These are phyloP conservation scores for Cryptosporidium sp. DNA, from an alignment of 169 alveolate species.

Conservation along the genomic window DNA sequence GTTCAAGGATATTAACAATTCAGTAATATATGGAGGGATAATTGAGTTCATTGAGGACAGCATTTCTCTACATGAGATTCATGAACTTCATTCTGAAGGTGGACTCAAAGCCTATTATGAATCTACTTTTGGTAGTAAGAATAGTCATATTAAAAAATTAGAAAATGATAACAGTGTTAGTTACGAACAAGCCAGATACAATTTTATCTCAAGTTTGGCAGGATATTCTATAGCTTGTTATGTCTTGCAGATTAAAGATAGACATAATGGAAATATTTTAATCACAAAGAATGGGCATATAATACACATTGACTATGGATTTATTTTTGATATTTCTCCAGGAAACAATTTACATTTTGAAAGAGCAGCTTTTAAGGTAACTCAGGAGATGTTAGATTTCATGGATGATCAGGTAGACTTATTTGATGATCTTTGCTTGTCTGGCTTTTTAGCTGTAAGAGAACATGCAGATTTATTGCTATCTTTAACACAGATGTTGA, in stretches of 20 bases:
- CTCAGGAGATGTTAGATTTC: slow-evolving; percentile 95
- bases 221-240: slow-evolving; percentile 94
- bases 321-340: slow-evolving; percentile 95
- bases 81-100: slow-evolving; percentile 79
- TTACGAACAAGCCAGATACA: slow-evolving; percentile 89
- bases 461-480: slow-evolving; percentile 88
- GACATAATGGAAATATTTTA: slow-evolving; percentile 97
- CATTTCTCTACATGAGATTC: slow-evolving; percentile 86
- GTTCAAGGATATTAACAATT: slow-evolving; percentile 79
- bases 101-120: slow-evolving; percentile 77
- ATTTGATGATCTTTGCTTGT: slow-evolving; percentile 87
- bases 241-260: slow-evolving; percentile 92
- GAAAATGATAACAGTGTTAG: slow-evolving; percentile 71
- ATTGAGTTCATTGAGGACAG: slow-evolving; percentile 90
- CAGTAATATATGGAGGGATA: slow-evolving; percentile 89
- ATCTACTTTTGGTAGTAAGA: slow-evolving; percentile 18
- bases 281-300: slow-evolving; percentile 93
- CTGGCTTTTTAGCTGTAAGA: slow-evolving; percentile 91
- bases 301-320: slow-evolving; percentile 97
- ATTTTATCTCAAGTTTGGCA: slow-evolving; percentile 93
- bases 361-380: slow-evolving; percentile 95
- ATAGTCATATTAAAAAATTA: slow-evolving; percentile 11
- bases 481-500: slow-evolving; percentile 88
- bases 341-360: slow-evolving; percentile 96
- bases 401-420: slow-evolving; percentile 89